phyloP scores from a whole-genome alignment of 2,329 filamentous ascomycete genomes.

The Tolypocladium sp. region DNA sequence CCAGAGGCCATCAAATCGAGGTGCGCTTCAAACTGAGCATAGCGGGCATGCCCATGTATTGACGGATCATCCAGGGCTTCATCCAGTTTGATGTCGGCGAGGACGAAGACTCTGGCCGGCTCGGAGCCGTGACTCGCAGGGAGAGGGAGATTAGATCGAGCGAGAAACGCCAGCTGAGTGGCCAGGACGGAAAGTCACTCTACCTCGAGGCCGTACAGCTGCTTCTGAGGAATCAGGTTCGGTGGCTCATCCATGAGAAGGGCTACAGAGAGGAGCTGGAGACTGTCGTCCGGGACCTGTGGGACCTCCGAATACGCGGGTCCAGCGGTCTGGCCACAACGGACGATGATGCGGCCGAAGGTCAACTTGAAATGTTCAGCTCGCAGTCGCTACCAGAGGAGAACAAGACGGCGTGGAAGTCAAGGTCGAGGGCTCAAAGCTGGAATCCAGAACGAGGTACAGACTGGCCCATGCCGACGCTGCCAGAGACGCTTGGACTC shows the following conservation, averaged over 20 bases:
- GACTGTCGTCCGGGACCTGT: constrained; percentile 72
- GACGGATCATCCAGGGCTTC: constrained; percentile 30
- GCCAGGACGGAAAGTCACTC: constrained; percentile 62
- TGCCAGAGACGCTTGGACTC: constrained; percentile 67
- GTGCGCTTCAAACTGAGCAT: constrained; percentile 29
- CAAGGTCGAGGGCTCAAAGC: constrained; percentile 24
- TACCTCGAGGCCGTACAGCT: constrained; percentile 81
- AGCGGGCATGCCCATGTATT: background rate
- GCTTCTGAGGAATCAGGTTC: constrained; percentile 71
- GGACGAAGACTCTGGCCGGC: constrained; percentile 60
- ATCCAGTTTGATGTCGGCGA: constrained; percentile 51
- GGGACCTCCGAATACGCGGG: constrained; percentile 58
- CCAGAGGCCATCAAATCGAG: constrained; percentile 71
- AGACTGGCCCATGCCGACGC: constrained; percentile 50
- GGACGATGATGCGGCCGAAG: constrained; percentile 14
- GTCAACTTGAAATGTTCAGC: constrained; percentile 26
- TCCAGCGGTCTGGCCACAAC: constrained; percentile 25
- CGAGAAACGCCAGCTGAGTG: constrained; percentile 47
- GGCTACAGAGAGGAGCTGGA: constrained; percentile 66
- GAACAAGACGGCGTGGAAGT: constrained; percentile 17
- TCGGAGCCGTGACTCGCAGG: constrained; percentile 44
- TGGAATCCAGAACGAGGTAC: constrained; percentile 35
- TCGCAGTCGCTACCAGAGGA: constrained; percentile 21
- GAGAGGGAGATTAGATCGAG: constrained; percentile 49
- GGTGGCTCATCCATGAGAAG: constrained; percentile 60